phyloP scores from a whole-genome alignment of 1,139 yeast species.

The Barnettozyma hawaiiensis region DNA sequence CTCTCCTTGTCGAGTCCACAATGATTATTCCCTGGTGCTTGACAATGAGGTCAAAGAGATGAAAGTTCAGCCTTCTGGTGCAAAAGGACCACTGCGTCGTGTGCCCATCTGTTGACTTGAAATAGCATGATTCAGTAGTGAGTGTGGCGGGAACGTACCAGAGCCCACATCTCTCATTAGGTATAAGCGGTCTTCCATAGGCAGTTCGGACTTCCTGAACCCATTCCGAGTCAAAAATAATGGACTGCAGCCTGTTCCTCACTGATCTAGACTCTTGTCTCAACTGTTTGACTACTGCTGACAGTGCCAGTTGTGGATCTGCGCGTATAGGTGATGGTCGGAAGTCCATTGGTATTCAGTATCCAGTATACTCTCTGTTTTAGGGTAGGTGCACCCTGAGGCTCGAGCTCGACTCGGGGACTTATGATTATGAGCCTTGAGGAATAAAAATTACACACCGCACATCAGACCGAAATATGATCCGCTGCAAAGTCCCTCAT shows the following conservation, averaged over 20 bases:
- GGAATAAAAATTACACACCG: no score
- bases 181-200: slow-evolving; percentile 41
- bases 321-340: no score
- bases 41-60: slow-evolving; percentile 47
- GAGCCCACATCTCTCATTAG: slow-evolving; percentile 83
- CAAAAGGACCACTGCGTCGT: slow-evolving; percentile 76
- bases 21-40: slow-evolving; percentile 45
- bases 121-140: slow-evolving; percentile 51
- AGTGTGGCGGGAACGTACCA: slow-evolving; percentile 63
- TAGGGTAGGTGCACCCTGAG: no score
- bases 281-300: slow-evolving; percentile 29
- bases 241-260: slow-evolving; percentile 64
- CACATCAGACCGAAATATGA: no score
- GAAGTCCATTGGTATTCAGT: no score
- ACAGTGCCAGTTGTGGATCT: no score
- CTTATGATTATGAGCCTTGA: no score
- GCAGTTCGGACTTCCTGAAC: slow-evolving; percentile 31
- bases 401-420: no score
- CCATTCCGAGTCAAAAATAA: slow-evolving; percentile 52
- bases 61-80: slow-evolving; percentile 65
- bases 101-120: slow-evolving; percentile 91
- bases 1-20: slow-evolving; percentile 83
- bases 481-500: no score
- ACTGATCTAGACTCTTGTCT: slow-evolving; percentile 52
- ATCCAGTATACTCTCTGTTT: no score